Conservation (phyloP, 78 protist species). For the Dictyostelium citrinum region DNA sequence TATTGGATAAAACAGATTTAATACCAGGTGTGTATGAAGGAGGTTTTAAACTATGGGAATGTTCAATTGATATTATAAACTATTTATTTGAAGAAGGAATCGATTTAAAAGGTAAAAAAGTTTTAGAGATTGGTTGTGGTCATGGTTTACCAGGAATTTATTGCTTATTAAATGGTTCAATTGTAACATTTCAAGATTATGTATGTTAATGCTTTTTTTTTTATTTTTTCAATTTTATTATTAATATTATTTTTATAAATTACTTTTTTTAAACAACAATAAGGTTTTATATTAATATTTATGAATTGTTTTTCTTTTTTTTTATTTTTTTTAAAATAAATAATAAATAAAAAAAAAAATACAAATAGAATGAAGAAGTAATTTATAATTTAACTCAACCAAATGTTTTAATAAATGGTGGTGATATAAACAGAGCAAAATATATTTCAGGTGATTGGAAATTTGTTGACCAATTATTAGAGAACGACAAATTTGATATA, state of each 20-base stretch:
- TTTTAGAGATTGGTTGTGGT: slow-evolving; percentile 82
- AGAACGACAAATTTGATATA: slow-evolving; percentile 44
- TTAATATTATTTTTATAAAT: not conserved
- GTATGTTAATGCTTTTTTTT: slow-evolving; percentile 1
- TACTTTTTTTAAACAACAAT: no score
- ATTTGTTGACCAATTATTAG: slow-evolving; percentile 30
- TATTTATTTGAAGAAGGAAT: slow-evolving; percentile 24
- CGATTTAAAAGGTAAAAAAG: slow-evolving; percentile 9
- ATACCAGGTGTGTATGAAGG: slow-evolving; percentile 85
- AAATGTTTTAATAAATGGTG: not conserved
- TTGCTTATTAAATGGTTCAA: slow-evolving; percentile 46
- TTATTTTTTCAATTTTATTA: not conserved
- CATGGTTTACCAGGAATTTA: slow-evolving; percentile 76
- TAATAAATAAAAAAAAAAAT: not conserved
- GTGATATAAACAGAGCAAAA: not conserved
- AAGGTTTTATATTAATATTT: no score
- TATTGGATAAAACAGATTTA: slow-evolving; percentile 51
- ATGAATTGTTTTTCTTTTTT: not conserved
- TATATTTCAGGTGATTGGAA: slow-evolving; percentile 71
- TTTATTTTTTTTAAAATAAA: not conserved
- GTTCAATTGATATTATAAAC: slow-evolving; percentile 74
- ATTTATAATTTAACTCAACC: slow-evolving; percentile 40
- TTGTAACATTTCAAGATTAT: slow-evolving; percentile 79
- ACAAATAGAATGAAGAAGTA: slow-evolving; percentile 55
- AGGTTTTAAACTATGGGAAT: slow-evolving; percentile 84